Conservation (phyloP, 1,139 yeast species). For the Taphrina betulina region DNA sequence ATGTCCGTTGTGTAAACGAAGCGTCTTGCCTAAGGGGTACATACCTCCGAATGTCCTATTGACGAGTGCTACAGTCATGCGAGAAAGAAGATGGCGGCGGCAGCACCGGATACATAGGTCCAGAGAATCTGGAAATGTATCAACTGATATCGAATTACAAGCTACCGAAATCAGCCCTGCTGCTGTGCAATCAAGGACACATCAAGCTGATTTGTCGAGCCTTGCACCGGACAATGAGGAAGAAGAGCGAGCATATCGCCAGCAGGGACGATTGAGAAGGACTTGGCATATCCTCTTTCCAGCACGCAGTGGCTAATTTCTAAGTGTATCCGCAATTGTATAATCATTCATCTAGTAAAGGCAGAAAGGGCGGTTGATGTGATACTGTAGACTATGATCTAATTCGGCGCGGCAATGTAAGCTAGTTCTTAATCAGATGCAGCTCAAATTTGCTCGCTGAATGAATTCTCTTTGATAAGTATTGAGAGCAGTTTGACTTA, state of each 20-base stretch:
- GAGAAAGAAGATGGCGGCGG: conserved; percentile 40
- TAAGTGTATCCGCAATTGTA: background rate
- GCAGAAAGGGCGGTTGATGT: too few species aligned
- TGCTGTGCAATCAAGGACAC: background rate
- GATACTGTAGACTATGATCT: too few species aligned
- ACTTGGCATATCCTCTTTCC: background rate
- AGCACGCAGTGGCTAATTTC: background rate
- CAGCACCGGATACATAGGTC: background rate
- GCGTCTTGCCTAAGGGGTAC: conserved; percentile 40
- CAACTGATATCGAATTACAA: background rate
- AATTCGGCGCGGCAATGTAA: too few species aligned
- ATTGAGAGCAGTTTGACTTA: too few species aligned
- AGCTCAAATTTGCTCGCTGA: too few species aligned
- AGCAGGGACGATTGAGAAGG: background rate
- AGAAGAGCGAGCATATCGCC: background rate
- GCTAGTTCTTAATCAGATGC: too few species aligned
- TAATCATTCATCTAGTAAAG: too few species aligned
- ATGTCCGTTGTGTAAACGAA: conserved; percentile 42
- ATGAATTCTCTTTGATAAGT: too few species aligned
- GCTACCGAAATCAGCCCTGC: background rate
- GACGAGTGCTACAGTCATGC: conserved; percentile 41
- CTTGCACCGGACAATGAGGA: conserved; percentile 17
- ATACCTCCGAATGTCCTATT: conserved; percentile 39
- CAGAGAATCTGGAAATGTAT: background rate
- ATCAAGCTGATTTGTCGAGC: background rate